phyloP scores from a whole-genome alignment of 208 protist genomes.

The Acanthamoeba quina region DNA sequence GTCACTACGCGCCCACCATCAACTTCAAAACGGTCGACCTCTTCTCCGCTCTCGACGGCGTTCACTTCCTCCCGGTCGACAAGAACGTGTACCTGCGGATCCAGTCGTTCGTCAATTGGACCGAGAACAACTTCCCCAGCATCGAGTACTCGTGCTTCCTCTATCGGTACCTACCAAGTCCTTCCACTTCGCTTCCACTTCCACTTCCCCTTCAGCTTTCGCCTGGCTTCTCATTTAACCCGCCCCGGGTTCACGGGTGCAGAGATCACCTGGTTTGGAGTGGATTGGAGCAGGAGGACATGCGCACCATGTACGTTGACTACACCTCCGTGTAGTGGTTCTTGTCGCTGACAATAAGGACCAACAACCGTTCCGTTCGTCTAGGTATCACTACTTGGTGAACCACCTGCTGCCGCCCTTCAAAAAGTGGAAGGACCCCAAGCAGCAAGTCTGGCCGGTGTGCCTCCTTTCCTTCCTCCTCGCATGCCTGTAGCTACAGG shows the following conservation, averaged over 20 bases:
- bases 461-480: background rate
- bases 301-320: constrained; percentile 78
- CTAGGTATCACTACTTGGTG: constrained; percentile 54
- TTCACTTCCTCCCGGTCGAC: constrained; percentile 85
- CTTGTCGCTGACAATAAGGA: background rate
- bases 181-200: background rate
- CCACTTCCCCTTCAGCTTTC: background rate
- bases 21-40: constrained; percentile 81
- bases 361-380: no score
- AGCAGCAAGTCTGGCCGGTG: constrained; percentile 11
- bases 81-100: constrained; percentile 84
- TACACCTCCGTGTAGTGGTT: no score
- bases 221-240: background rate
- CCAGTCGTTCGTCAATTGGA: constrained; percentile 81
- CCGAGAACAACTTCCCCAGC: constrained; percentile 79
- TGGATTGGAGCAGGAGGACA: constrained; percentile 80
- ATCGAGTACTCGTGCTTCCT: constrained; percentile 78
- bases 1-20: constrained; percentile 77
- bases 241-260: background rate
- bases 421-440: constrained; percentile 56
- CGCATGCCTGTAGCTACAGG: background rate
- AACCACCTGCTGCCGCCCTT: constrained; percentile 40
- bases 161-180: constrained; percentile 4
- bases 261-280: constrained; percentile 83
- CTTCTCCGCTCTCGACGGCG: constrained; percentile 80